A percentile compares a stretch with the other conserved stretches of the same genome.
Conservation (phyloP, 495 filamentous ascomycete species). For the Hyaloscypha variabilis region DNA sequence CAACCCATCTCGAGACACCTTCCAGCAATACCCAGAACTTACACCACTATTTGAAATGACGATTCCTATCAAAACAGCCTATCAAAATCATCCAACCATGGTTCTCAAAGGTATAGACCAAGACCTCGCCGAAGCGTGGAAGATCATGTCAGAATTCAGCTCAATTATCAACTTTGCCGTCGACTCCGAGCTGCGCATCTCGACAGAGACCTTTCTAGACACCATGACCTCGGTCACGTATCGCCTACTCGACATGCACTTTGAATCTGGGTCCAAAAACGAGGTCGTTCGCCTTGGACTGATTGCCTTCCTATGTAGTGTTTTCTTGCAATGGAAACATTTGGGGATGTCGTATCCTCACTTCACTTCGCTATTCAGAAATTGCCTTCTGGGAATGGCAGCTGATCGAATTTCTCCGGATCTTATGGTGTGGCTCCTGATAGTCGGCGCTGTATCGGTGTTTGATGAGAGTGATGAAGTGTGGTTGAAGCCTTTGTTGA, state of each 20-base stretch:
- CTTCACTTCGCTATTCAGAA: background rate
- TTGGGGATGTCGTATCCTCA: background rate
- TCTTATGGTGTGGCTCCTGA: constrained; percentile 7
- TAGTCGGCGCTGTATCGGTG: constrained; percentile 5
- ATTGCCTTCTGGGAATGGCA: background rate
- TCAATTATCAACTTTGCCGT: background rate
- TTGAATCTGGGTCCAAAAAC: background rate
- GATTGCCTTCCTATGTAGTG: background rate
- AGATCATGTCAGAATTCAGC: background rate
- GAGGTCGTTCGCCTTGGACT: constrained; percentile 3
- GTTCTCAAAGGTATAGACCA: background rate
- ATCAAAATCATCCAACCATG: background rate
- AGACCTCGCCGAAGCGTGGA: background rate
- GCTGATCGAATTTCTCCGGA: background rate
- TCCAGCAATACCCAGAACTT: background rate
- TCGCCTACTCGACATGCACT: background rate
- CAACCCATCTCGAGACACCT: background rate
- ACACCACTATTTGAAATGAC: background rate
- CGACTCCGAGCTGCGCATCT: background rate
- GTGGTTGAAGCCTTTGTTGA: constrained; percentile 7
- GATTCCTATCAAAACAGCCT: background rate
- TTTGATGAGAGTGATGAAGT: background rate
- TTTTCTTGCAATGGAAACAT: constrained; percentile 7
- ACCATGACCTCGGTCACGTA: constrained; percentile 10
- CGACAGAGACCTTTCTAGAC: background rate